Base-by-base conservation (phyloP, 495 filamentous ascomycete genomes). In the Annulohypoxylon moriforme region DNA sequence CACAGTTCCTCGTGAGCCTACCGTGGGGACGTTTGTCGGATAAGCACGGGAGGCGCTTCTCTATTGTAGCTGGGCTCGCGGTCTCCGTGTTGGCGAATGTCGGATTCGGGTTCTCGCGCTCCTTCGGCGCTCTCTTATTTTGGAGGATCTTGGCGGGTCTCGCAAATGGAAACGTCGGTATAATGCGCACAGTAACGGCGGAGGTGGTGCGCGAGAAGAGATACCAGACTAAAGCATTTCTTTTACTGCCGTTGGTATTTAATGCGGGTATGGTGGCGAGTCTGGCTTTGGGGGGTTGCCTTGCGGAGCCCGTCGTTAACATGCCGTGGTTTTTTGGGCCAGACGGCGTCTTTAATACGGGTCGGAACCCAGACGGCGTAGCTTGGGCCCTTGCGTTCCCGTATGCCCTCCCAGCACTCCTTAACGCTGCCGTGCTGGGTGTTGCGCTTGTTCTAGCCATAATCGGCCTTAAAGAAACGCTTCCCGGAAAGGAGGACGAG, bases 201-300 rank as follows among this genome's bases (percentile, higher is more conserved):
- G 94, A 96, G 79, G 85, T 88, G 36, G 81, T 90, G 6, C 74
- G 80, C 58, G 89, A 91, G 78, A 87, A 85, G 70, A 86, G 81
- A 76, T 92, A 87, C 69, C 92, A 93, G 81, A 89, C 88, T 13
- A 84, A 92, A 31, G 93, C 93, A 0, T 95, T 96, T 63, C 76
- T 94, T 34, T 79, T 96, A n/a, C 74, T 97, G 57, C 93, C 93
- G 0, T 89, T 95, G 85, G 91, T 89, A 44, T 94, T 92, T 68
- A 95, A 94, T 62, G 76, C 86, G 18, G 92, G 92, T 0, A 89
- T 93, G 24, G 90, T 95, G 57, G 65, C 71, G 1, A 80, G 82
- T 18, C 67, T 84, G 7, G 81, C 81, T 25, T 57, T 92, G 1
- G 92, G 92, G 16, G 93, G 93, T 11, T 77, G 89, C 27, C 78